These are phyloP conservation scores for Hypoxylon intermedium DNA, from an alignment of 495 filamentous ascomycete genomes.

Conservation along the genomic window DNA sequence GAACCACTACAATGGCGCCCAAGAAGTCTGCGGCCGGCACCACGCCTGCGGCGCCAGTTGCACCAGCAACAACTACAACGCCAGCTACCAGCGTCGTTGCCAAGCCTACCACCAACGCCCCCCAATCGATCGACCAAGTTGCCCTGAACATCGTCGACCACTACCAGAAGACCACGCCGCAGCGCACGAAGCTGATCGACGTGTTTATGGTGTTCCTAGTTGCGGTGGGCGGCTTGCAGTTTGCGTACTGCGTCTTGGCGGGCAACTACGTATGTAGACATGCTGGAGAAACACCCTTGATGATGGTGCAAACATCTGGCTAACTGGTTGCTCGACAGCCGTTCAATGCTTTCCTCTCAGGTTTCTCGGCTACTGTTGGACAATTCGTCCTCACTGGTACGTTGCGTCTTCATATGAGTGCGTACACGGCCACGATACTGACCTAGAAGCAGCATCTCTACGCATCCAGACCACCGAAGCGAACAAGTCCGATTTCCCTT, in stretches of 20 bases:
- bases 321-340: conserved; percentile 64
- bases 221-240: conserved; percentile 85
- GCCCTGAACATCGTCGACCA: conserved; percentile 70
- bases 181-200: conserved; percentile 91
- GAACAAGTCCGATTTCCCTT: conserved; percentile 73
- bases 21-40: conserved; percentile 33
- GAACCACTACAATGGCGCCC: conserved; percentile 33
- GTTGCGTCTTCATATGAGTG: conserved; percentile 8
- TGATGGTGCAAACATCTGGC: background rate
- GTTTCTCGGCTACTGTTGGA: conserved; percentile 92
- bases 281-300: background rate
- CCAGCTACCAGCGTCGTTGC: conserved; percentile 14
- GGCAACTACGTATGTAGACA: conserved; percentile 84
- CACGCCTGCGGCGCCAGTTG: background rate
- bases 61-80: conserved; percentile 6
- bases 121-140: conserved; percentile 49
- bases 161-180: conserved; percentile 80
- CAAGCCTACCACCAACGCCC: conserved; percentile 20
- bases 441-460: conserved; percentile 63
- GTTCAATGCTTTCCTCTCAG: conserved; percentile 97
- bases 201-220: conserved; percentile 91
- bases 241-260: conserved; percentile 88
- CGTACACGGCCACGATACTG: background rate
- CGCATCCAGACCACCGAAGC: conserved; percentile 88
- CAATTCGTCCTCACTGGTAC: conserved; percentile 94